These are phyloP conservation scores for Scopulariopsis brevicaulis DNA, from an alignment of 2,329 filamentous ascomycete species.

Conservation along the genomic window DNA sequence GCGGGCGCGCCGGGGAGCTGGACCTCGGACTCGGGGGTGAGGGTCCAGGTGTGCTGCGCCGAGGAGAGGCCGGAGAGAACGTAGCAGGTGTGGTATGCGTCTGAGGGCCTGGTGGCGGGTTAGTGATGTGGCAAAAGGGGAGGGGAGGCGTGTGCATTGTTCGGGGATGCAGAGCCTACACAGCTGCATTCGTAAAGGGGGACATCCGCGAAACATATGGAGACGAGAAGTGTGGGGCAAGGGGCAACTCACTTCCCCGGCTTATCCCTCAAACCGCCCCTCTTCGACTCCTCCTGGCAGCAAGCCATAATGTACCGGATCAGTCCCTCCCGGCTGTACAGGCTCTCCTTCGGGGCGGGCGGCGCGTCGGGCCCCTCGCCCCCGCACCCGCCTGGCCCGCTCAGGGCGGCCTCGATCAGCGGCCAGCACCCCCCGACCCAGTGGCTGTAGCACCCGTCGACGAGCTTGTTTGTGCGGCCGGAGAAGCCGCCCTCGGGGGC, in stretches of 20 bases:
- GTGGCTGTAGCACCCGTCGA: conserved; percentile 96
- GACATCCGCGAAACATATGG: background rate
- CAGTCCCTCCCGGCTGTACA: conserved; percentile 77
- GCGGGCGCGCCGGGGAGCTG: conserved; percentile 9
- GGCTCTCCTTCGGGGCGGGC: conserved; percentile 24
- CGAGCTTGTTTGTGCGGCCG: conserved; percentile 92
- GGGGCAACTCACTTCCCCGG: conserved; percentile 60
- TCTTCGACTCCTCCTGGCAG: conserved; percentile 60
- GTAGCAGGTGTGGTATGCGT: conserved; percentile 91
- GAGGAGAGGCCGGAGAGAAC: conserved; percentile 77
- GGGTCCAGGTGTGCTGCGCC: conserved; percentile 58
- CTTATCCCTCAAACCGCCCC: conserved; percentile 85
- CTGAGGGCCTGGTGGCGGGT: conserved; percentile 46
- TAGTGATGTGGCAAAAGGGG: background rate
- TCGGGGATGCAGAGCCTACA: background rate
- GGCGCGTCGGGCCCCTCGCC: background rate
- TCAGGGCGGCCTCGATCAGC: conserved; percentile 69
- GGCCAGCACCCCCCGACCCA: conserved; percentile 97
- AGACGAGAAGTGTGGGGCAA: conserved; percentile 1
- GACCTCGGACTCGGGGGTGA: conserved; percentile 16
- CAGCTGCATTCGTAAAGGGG: conserved; percentile 1
- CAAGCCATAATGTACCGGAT: conserved; percentile 84
- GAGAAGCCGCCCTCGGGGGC: conserved; percentile 86
- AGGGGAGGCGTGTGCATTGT: background rate
- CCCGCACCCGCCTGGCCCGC: conserved; percentile 25